A percentile compares a stretch with the other conserved stretches of the same genome.
Conservation (phyloP, 1,139 yeast genomes). For the Candida mesenterica region DNA sequence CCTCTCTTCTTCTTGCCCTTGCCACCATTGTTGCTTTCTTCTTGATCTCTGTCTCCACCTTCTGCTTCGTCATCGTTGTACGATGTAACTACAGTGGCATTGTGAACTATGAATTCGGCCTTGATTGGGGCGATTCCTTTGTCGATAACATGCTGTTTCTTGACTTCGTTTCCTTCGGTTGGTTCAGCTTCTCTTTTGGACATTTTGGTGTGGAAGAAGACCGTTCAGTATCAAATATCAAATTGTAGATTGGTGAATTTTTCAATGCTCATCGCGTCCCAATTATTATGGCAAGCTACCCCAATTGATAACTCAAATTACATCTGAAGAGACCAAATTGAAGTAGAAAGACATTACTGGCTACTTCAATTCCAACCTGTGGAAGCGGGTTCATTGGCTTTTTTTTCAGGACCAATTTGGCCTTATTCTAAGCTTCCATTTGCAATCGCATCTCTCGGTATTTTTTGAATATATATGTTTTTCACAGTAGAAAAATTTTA, state of each 20-base stretch:
- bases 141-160: slow-evolving; percentile 17
- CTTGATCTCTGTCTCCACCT: slow-evolving; percentile 40
- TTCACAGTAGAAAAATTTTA: slow-evolving; percentile 1
- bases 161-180: slow-evolving; percentile 19
- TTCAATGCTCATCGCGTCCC: slow-evolving; percentile 3
- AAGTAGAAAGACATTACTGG: too few species aligned
- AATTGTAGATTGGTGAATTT: background rate
- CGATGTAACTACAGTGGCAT: slow-evolving; percentile 25
- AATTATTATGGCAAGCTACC: too few species aligned
- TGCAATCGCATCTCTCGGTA: background rate
- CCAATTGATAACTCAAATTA: too few species aligned
- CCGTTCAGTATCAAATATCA: background rate
- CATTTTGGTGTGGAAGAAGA: slow-evolving; percentile 3
- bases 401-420: background rate
- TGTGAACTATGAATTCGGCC: slow-evolving; percentile 51
- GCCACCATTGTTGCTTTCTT: slow-evolving; percentile 26
- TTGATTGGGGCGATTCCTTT: slow-evolving; percentile 69
- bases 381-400: too few species aligned
- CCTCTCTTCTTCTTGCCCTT: slow-evolving; percentile 62
- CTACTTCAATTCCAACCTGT: too few species aligned
- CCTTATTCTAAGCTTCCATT: background rate
- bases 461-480: slow-evolving; percentile 1
- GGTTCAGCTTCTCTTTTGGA: slow-evolving; percentile 21
- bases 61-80: slow-evolving; percentile 54
- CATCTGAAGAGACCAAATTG: too few species aligned